Base-by-base conservation (phyloP, 768 basidiomycete genomes). In the Hydnum rufescens region DNA sequence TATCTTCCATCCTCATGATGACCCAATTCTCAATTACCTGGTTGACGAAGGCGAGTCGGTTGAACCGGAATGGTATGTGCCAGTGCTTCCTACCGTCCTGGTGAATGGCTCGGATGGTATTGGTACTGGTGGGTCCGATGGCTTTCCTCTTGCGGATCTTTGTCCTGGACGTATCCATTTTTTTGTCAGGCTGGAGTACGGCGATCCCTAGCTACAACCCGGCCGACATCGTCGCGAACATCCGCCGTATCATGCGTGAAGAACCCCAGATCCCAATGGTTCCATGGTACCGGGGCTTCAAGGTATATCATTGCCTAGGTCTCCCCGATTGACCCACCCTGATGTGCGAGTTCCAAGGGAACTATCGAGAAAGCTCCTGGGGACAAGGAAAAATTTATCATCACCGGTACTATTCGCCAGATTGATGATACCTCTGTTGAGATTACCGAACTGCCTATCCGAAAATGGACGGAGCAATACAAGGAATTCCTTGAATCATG, bases 21-120 rank as follows among this genome's bases (percentile, higher is more conserved):
- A 93, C 59, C 75, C 81, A 0, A 65, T 97, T n/a, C 73, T 96
- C 58, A 79, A 74, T 8, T 77, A 79, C 59, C 76, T 86, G 58
- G 80, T 75, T 61, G 95, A 99, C 51, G 93, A 99, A 52, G 85
- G 84, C 23, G 67, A 72, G 43, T 60, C 69, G 51, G 88, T 99
- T 57, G 93, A 99, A 64, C 95, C 95, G 1, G 87, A 90, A 59
- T 96, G 78, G 66, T 99, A 95, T 62, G 71, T 96, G 68, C 93
- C 95, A 18, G 65, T 89, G 39, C 60, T 99, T 1, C 95, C 95
- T 0, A 70, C 92, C 64, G 73, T 96, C 0, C 71, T 99, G 50
- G 65, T 97, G 62, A 97, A 99, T 59, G 95, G 95, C 4, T 80
- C 86, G 5, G 92, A 96, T 58, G 95, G 95, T 68, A 97, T 99